Base-by-base conservation (phyloP, 148 eudicot genomes). In the Rhododendron vialii region DNA sequence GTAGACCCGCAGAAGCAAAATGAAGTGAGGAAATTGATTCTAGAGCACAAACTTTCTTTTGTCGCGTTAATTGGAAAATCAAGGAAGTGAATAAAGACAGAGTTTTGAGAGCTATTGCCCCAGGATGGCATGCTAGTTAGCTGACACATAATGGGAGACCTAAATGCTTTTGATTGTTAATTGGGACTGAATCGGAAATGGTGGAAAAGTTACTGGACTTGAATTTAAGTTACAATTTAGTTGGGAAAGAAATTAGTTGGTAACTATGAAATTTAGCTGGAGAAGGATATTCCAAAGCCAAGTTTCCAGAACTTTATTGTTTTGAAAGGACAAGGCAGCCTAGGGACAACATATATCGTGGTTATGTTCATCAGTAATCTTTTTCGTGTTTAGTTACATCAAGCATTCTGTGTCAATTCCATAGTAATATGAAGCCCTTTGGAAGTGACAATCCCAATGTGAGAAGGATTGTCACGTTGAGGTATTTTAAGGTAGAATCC, bases 401-500 rank as follows among this genome's bases (percentile, higher is more conserved):
- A 67, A 26, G 73, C 1, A 67, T 26, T 65, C n/a, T 26, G 30
- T 65, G 30, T n/a, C 73, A 65, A n/a, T 5, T 63, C 28, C 28
- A 63, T 63, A 28, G 28, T 24, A 63, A 24, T 63, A 8, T 63
- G 24, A 24, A 63, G 69, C 28, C 61, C 28, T 24, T 28, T 22
- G 69, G 11, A 63, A 61, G 69, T 24, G 20, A 15, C 59, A 15
- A 53, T 15, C 59, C 13, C 59, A 43, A 59, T 86, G 48, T 92
- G 90, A 53, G 88, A 85, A 15, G 88, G 84, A 81, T 82, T 47
- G 80, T 81, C 88, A 87, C 57, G 85, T 78, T 92, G 85, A 93
- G 98, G 98, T 94, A 90, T 20, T 78, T 18, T 8, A 28, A 81
- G 26, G 18, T 57, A 63, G 71, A 24, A n/a, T n/a, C 14, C 73